Conservation (phyloP, 2,329 filamentous ascomycete genomes). For the Coniochaeta pulveracea region DNA sequence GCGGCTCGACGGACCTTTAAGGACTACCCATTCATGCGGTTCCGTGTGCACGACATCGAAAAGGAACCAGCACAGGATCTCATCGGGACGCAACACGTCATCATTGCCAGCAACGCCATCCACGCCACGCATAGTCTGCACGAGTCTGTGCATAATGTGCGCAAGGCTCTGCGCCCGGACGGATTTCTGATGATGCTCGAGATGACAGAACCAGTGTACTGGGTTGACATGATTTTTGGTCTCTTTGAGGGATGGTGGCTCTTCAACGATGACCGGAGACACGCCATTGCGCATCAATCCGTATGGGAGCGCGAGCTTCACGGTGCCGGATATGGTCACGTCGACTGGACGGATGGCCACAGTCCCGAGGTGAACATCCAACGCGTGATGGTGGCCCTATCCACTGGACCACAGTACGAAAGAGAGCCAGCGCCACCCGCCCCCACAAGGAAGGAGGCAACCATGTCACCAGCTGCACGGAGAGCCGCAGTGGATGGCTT, state of each 20-base stretch:
- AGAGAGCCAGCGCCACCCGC: not conserved
- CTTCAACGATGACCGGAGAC: constrained; percentile 18
- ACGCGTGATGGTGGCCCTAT: constrained; percentile 17
- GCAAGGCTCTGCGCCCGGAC: constrained; percentile 16
- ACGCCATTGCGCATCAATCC: constrained; percentile 11
- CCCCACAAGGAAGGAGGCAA: not conserved
- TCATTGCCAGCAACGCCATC: constrained; percentile 20
- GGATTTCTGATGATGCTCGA: constrained; percentile 23
- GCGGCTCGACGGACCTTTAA: constrained; percentile 15
- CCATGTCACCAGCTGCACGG: constrained; percentile 5
- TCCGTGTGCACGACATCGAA: constrained; percentile 18
- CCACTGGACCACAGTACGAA: constrained; percentile 1
- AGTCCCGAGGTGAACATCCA: constrained; percentile 15
- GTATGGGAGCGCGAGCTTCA: constrained; percentile 16
- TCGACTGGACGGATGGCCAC: constrained; percentile 19
- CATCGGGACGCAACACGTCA: constrained; percentile 16
- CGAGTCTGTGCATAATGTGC: constrained; percentile 13
- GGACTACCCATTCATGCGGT: constrained; percentile 17
- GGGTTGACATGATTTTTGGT: constrained; percentile 23
- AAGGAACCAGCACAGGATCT: constrained; percentile 13
- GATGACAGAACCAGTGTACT: constrained; percentile 18
- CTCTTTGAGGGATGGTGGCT: constrained; percentile 27
- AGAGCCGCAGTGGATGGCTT: constrained; percentile 6
- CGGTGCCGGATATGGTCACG: constrained; percentile 15
- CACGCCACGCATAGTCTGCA: constrained; percentile 19